Conservation (phyloP, 345 rosid genomes). For the Camelina sativa region DNA sequence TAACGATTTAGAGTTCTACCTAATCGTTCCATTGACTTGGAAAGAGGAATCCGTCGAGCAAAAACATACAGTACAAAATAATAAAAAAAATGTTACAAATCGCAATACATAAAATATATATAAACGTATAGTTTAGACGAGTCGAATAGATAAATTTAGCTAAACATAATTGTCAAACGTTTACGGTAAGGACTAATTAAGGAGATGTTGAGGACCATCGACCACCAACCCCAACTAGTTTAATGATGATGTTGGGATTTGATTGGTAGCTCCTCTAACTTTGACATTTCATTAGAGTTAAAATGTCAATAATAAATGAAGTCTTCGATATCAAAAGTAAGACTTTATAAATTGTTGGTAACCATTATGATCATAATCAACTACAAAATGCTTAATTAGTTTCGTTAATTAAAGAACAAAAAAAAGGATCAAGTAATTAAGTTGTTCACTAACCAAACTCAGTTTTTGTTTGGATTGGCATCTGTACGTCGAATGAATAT, state of each 20-base stretch:
- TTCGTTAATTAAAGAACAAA: too few relatives aligned
- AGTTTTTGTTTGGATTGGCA: background rate
- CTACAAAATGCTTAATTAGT: background rate
- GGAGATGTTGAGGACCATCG: slow-evolving; percentile 23
- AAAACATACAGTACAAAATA: background rate
- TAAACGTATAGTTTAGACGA: background rate
- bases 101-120: slow-evolving; percentile 5
- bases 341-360: background rate
- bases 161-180: slow-evolving; percentile 23
- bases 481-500: background rate
- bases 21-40: slow-evolving; percentile 28
- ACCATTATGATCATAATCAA: background rate
- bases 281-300: background rate
- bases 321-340: background rate
- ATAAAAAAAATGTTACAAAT: background rate
- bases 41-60: slow-evolving; percentile 18
- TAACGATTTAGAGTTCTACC: background rate
- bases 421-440: too few relatives aligned
- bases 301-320: background rate
- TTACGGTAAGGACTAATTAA: background rate
- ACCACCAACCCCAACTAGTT: slow-evolving; percentile 24
- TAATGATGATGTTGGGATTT: slow-evolving; percentile 15
- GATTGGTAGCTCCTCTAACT: slow-evolving; percentile 14
- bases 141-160: background rate
- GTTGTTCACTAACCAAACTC: background rate